These are phyloP conservation scores for Globisporangium iwayamae DNA, from an alignment of 352 stramenopile genomes.

Conservation along the genomic window DNA sequence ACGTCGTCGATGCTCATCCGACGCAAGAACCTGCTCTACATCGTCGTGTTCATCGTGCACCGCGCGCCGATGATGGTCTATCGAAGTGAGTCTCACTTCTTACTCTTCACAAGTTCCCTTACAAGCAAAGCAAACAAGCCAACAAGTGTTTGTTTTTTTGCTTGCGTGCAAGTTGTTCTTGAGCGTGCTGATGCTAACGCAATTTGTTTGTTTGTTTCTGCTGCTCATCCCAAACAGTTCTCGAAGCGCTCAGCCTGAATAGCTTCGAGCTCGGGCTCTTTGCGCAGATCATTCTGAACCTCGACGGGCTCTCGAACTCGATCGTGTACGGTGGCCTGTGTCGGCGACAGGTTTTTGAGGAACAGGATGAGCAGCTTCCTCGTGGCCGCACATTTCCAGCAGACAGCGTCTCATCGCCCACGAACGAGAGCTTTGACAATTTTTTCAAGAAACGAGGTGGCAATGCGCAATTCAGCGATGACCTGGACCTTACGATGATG, in stretches of 20 bases:
- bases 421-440: slow-evolving; percentile 31
- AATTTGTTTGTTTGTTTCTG: neutral
- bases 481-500: slow-evolving; percentile 18
- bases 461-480: slow-evolving; percentile 13
- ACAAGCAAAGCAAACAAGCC: neutral
- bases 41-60: slow-evolving; percentile 65
- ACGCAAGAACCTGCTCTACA: slow-evolving; percentile 66
- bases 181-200: neutral
- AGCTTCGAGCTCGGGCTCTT: slow-evolving; percentile 38
- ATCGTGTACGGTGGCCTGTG: slow-evolving; percentile 72
- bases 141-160: slow-evolving; percentile 1
- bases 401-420: slow-evolving; percentile 39
- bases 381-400: slow-evolving; percentile 27
- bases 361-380: slow-evolving; percentile 14
- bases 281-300: slow-evolving; percentile 58
- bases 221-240: slow-evolving; percentile 20
- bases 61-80: slow-evolving; percentile 74
- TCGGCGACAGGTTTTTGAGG: slow-evolving; percentile 19
- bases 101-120: neutral
- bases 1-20: slow-evolving; percentile 69
- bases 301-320: slow-evolving; percentile 70
- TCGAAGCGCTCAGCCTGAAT: slow-evolving; percentile 34
- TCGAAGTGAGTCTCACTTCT: slow-evolving; percentile 33
- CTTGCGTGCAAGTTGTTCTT: neutral
- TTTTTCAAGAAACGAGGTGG: slow-evolving; percentile 29